These are phyloP conservation scores for Cordyceps farinosa DNA, from an alignment of 2,329 filamentous ascomycete species.

Conservation along the genomic window DNA sequence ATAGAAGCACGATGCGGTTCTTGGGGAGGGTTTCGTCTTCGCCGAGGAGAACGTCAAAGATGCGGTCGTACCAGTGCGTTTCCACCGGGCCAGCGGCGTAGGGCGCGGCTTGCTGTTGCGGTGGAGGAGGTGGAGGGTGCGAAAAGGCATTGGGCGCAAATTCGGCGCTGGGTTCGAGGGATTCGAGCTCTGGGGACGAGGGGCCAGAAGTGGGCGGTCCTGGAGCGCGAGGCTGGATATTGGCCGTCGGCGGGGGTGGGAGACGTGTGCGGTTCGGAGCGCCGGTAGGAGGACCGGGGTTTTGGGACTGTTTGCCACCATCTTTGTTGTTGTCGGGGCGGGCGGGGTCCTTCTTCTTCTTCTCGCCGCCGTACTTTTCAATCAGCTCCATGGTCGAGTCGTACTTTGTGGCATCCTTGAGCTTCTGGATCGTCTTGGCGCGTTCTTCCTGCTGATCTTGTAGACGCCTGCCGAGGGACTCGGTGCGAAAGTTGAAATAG, in stretches of 20 bases:
- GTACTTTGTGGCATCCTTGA: slow-evolving; percentile 94
- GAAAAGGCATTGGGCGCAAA: slow-evolving; percentile 72
- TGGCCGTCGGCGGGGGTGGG: slow-evolving; percentile 60
- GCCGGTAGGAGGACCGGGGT: slow-evolving; percentile 24
- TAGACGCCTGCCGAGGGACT: slow-evolving; percentile 63
- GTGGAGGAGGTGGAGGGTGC: slow-evolving; percentile 25
- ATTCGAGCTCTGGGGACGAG: slow-evolving; percentile 23
- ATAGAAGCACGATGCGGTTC: slow-evolving; percentile 87
- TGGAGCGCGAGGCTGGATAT: slow-evolving; percentile 47
- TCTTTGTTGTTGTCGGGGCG: slow-evolving; percentile 22
- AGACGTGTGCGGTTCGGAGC: slow-evolving; percentile 42
- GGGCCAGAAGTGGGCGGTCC: background rate
- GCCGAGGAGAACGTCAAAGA: slow-evolving; percentile 86
- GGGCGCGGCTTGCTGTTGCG: slow-evolving; percentile 23
- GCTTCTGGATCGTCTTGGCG: slow-evolving; percentile 82
- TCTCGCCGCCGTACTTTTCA: slow-evolving; percentile 82
- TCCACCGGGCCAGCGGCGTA: slow-evolving; percentile 28
- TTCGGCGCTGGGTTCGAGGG: slow-evolving; percentile 51
- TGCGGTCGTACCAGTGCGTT: slow-evolving; percentile 87
- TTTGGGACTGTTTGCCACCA: slow-evolving; percentile 22
- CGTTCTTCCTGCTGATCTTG: slow-evolving; percentile 75
- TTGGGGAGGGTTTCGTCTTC: slow-evolving; percentile 92
- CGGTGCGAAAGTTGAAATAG: slow-evolving; percentile 80
- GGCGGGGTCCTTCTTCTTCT: slow-evolving; percentile 40
- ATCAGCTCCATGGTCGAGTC: slow-evolving; percentile 89